Evolutionary conservation across 805 yeast species (phyloP), one percentile per base, ranked within the genome.

Genomic region (Nadsonia fulvescens): DNA sequence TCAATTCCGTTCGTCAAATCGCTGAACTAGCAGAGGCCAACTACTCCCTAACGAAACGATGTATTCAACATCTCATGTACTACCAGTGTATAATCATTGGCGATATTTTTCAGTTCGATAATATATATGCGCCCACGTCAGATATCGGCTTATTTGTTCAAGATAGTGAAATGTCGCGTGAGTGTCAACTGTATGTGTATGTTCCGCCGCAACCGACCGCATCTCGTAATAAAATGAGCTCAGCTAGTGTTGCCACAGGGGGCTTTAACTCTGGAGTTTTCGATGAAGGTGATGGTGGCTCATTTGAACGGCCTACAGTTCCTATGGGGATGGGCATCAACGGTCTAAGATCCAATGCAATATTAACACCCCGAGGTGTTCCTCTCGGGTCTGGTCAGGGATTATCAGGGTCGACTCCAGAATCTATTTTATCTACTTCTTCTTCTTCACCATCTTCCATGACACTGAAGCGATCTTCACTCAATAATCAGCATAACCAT

Each of bases 61-160:
- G 95, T 45, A 70, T 91, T 18, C 91, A 78, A 47, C 95, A 89
- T 51, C 56, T 89, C 28, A 64, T 83, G 54, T 91, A 86, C 47
- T 89, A 86, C 51, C 72, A 73, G 37, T 78, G 95, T 38, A 70
- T 89, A 15, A 66, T 74, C 8, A 61, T 83, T 6, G 58, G 78
- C 8, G 96, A 86, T 44, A 67, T 89, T 9, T 86, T 89, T 47
- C 95, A 83, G 44, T 89, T 83, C 45, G 56, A 71, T 24, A 86
- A 81, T 49, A 67, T 72, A 13, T 89, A 89, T 51, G 89, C 94
- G 0, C 79, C 93, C 12, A 79, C 96, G 0, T 71, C 89, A 18
- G 63, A 66, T 22, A 65, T 89, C 13, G 68, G 76, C 1, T 48
- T 56, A 17, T 78, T 91, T 37, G 56, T 79, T 24, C 63, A 63